Evolutionary conservation across 768 basidiomycete genomes (phyloP), one percentile per base, ranked within the genome.

Genomic region (Collybia nuda): DNA sequence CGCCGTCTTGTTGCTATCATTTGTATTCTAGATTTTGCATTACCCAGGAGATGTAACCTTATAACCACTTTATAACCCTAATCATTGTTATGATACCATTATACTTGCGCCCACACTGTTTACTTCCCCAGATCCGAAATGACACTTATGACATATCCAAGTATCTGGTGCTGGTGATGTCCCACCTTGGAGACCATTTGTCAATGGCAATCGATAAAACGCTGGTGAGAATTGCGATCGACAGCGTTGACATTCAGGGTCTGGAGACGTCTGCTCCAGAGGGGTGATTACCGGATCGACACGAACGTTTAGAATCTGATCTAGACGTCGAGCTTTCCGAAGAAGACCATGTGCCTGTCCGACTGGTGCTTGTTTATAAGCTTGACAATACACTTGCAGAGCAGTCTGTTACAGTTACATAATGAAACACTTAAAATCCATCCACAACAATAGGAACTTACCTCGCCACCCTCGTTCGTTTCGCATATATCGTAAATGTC

Each of bases 251-350:
- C 90, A 93, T 57, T 74, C 69, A 22, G 75, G 74, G 18, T 78
- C 75, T 15, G 62, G 49, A 12, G 53, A 40, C 9, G 57, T 55
- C 9, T 50, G 56, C 46, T 62, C 56, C 8, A 61, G 53, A 2
- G 57, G 53, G 39, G 64, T 58, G 5, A 61, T 37, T 28, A 58
- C 58, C 22, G 62, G 51, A 28, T 83, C 80, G 40, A 49, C 64
- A 52, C 74, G 77, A 28, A 68, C 62, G 55, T 80, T 80, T 54
- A 93, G 71, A 40, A 91, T 75, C 24, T 73, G 70, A 62, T 98
- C 96, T 17, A 98, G 74, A 15, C 93, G 82, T 15, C 83, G 82
- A 6, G 94, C 94, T 67, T 95, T 95, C 44, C 96, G 89, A 21
- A 97, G 79, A 5, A 95, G 78, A 2, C 84, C 89, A 64, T 96